These are phyloP conservation scores for Xylariaceae sp. DNA, from an alignment of 2,329 filamentous ascomycete species.

Conservation along the genomic window DNA sequence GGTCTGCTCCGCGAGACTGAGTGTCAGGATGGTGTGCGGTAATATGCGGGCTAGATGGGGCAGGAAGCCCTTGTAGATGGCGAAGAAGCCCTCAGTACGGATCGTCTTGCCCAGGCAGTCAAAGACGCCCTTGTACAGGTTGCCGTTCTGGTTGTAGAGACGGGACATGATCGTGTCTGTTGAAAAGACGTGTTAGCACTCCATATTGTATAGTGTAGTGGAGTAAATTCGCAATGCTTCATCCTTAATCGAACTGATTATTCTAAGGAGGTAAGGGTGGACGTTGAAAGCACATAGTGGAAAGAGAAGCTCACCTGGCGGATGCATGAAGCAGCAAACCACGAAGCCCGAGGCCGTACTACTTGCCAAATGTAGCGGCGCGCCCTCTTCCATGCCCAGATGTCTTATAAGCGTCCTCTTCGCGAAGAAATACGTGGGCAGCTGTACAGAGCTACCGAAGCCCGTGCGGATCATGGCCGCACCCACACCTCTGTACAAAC, in stretches of 20 bases:
- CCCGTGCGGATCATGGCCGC: conserved; percentile 96
- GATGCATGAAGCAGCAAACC: conserved; percentile 97
- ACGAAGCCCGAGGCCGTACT: conserved; percentile 93
- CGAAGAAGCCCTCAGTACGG: conserved; percentile 86
- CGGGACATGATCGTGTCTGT: conserved; percentile 96
- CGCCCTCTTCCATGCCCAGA: conserved; percentile 88
- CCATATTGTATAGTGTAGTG: not conserved
- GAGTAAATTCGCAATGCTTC: not conserved
- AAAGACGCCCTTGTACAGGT: conserved; percentile 91
- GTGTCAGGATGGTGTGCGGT: conserved; percentile 92
- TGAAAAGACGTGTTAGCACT: not conserved
- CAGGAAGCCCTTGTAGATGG: conserved; percentile 97
- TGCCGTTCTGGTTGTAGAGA: conserved; percentile 98
- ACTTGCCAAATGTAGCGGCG: conserved; percentile 85
- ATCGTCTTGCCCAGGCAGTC: conserved; percentile 93
- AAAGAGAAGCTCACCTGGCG: conserved; percentile 69
- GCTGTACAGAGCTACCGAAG: conserved; percentile 92
- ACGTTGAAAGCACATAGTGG: not conserved
- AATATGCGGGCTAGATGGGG: conserved; percentile 93
- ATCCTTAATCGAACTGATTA: not conserved
- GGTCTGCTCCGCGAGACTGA: conserved; percentile 94
- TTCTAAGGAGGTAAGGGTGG: conserved; percentile 16
- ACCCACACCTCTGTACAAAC: conserved; percentile 87
- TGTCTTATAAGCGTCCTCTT: conserved; percentile 86
- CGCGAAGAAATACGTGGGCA: conserved; percentile 98